Conservation (phyloP, 208 protist species). For the Crithidia mellificae region DNA sequence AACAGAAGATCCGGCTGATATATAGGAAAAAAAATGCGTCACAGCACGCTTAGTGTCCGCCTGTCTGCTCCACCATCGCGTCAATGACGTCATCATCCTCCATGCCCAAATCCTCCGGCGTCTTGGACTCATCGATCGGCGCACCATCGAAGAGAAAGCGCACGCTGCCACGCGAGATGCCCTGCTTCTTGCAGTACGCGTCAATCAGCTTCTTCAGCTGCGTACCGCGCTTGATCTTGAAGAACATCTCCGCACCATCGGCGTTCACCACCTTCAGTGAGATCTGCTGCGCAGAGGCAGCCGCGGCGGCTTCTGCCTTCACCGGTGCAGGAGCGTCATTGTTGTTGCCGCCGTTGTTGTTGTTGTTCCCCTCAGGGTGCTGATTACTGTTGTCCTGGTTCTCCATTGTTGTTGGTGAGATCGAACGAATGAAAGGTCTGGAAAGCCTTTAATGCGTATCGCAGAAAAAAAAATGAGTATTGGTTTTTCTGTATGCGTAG, state of each 20-base stretch:
- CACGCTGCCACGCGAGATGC: slow-evolving; percentile 82
- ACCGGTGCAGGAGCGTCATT: slow-evolving; percentile 37
- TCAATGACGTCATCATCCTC: slow-evolving; percentile 96
- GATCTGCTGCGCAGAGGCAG: slow-evolving; percentile 59
- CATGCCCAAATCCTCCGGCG: slow-evolving; percentile 94
- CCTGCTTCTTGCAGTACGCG: slow-evolving; percentile 97
- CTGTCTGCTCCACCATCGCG: slow-evolving; percentile 93
- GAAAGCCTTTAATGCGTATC: too few relatives aligned
- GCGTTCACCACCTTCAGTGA: slow-evolving; percentile 92
- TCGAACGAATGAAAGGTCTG: too few relatives aligned
- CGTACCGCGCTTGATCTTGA: slow-evolving; percentile 96
- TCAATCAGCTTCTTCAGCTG: slow-evolving; percentile 96
- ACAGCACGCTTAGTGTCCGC: slow-evolving; percentile 43
- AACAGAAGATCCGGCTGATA: too few relatives aligned
- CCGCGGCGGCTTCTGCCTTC: slow-evolving; percentile 58
- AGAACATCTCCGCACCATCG: slow-evolving; percentile 95
- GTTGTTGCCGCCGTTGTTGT: slow-evolving; percentile 30
- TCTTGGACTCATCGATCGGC: slow-evolving; percentile 90
- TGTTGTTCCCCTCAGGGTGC: slow-evolving; percentile 33
- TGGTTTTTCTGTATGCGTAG: too few relatives aligned
- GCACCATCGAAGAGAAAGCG: slow-evolving; percentile 97
- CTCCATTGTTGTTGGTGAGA: slow-evolving; percentile 14
- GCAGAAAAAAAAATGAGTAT: too few relatives aligned
- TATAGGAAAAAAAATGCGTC: too few relatives aligned
- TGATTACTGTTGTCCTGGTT: slow-evolving; percentile 27